Evolutionary conservation across 306 rosid species (phyloP).

Genomic region (Hippophae tibetana): DNA sequence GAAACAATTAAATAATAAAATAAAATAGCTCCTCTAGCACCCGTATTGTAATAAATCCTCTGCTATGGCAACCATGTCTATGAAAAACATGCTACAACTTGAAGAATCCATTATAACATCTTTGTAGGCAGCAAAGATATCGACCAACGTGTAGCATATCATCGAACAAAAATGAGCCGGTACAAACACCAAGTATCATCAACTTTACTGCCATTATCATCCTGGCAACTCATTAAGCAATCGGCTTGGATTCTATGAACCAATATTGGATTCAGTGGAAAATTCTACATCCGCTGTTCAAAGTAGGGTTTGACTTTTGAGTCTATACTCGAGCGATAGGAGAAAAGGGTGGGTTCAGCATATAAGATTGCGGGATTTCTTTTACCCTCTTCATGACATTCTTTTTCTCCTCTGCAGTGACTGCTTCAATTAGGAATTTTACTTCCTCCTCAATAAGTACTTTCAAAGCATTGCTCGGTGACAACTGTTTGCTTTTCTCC

Average conservation of each 20-base stretch:
- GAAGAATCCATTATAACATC: no score
- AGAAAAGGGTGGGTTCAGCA: slow-evolving; percentile 69
- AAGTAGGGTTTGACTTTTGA: slow-evolving; percentile 7
- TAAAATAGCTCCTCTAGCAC: no score
- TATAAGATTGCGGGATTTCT: slow-evolving; percentile 47
- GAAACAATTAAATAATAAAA: no score
- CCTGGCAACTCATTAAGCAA: no score
- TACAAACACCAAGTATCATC: no score
- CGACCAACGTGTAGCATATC: no score
- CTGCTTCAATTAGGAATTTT: slow-evolving; percentile 48
- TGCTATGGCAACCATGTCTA: no score
- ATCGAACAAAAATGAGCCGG: no score
- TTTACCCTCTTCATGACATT: slow-evolving; percentile 37
- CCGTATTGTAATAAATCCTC: no score
- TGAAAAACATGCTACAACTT: no score
- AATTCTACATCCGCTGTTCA: not conserved
- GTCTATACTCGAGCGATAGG: slow-evolving; percentile 64
- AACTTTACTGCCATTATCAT: no score
- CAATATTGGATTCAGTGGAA: slow-evolving; percentile 8
- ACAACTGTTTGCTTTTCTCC: slow-evolving; percentile 36
- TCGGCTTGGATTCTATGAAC: not conserved
- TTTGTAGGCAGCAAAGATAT: no score
- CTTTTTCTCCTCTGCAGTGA: slow-evolving; percentile 41
- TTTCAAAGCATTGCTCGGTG: slow-evolving; percentile 52
- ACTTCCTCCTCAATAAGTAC: slow-evolving; percentile 64